These are phyloP conservation scores for Zygoascus hellenicus DNA, from an alignment of 1,139 yeast genomes.

Conservation along the genomic window DNA sequence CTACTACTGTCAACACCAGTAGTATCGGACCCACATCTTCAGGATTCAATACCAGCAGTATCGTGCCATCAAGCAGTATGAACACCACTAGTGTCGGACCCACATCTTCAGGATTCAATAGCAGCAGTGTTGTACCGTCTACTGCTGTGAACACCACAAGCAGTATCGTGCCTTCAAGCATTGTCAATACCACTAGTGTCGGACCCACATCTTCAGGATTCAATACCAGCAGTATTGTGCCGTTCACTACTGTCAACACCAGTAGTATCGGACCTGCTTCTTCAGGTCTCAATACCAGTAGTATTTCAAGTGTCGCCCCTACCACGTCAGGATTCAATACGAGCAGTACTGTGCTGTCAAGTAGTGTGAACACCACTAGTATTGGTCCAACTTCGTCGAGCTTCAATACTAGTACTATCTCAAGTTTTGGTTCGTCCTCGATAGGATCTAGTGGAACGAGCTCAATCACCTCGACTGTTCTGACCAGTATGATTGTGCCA, in stretches of 20 bases:
- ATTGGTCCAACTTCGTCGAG: not conserved
- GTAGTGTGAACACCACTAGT: not conserved
- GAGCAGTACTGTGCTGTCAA: not conserved
- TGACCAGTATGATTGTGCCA: not conserved
- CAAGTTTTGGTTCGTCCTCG: not conserved
- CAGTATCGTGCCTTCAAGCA: not conserved
- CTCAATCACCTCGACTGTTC: not conserved
- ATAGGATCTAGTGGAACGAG: not conserved
- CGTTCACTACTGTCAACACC: not conserved
- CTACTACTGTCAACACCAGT: not conserved
- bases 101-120: not conserved
- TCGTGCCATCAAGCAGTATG: not conserved
- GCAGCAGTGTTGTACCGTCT: not conserved
- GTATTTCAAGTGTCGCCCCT: not conserved
- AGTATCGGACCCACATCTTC: not conserved
- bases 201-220: not conserved
- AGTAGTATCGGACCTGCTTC: not conserved
- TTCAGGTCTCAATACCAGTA: not conserved
- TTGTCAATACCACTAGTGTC: not conserved
- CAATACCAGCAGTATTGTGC: conserved; percentile 1
- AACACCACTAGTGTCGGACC: not conserved
- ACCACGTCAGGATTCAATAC: conserved; percentile 1
- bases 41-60: not conserved
- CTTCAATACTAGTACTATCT: not conserved
- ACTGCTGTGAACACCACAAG: not conserved